Percentiles rank a stretch among this genome's conserved stretches.
These are phyloP conservation scores for Coemansia sp. DNA, from an alignment of 192 early-diverging fungal genomes.

Conservation along the genomic window DNA sequence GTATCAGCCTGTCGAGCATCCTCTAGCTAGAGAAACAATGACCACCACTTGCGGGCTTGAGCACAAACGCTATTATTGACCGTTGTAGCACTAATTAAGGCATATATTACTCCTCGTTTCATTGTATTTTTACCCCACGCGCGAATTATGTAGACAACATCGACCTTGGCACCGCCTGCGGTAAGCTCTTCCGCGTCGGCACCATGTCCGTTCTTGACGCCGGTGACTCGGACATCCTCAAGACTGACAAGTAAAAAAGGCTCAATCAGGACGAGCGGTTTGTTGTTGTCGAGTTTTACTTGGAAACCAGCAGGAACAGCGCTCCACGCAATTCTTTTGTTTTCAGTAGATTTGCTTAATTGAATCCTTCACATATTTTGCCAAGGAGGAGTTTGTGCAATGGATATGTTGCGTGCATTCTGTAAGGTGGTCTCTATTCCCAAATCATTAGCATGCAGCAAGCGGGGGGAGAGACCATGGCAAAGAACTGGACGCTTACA, in stretches of 20 bases:
- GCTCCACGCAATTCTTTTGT: conserved; percentile 2
- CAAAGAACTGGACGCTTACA: too few species aligned
- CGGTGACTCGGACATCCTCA: conserved; percentile 95
- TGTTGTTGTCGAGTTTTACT: not conserved
- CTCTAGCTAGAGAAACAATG: too few species aligned
- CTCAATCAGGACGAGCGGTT: not conserved
- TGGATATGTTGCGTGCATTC: not conserved
- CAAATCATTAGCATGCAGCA: too few species aligned
- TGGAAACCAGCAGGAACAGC: not conserved
- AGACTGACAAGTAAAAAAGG: conserved; percentile 41
- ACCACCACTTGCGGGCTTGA: too few species aligned
- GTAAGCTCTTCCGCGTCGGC: conserved; percentile 97
- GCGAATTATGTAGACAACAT: conserved; percentile 88
- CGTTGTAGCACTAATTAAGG: too few species aligned
- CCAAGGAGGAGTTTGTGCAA: too few species aligned
- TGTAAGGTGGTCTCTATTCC: too few species aligned
- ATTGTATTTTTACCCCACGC: not conserved
- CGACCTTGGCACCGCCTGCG: conserved; percentile 99
- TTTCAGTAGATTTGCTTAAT: conserved; percentile 9
- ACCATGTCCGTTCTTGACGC: conserved; percentile 96
- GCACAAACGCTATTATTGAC: not conserved
- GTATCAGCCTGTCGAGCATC: conserved; percentile 43
- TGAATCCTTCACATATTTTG: not conserved
- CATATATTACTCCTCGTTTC: too few species aligned
- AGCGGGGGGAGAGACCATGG: too few species aligned